Percentiles rank a stretch among this genome's conserved stretches.
These are phyloP conservation scores for Cutaneotrichosporon cyanovorans DNA, from an alignment of 1,284 basidiomycete species.

Conservation along the genomic window DNA sequence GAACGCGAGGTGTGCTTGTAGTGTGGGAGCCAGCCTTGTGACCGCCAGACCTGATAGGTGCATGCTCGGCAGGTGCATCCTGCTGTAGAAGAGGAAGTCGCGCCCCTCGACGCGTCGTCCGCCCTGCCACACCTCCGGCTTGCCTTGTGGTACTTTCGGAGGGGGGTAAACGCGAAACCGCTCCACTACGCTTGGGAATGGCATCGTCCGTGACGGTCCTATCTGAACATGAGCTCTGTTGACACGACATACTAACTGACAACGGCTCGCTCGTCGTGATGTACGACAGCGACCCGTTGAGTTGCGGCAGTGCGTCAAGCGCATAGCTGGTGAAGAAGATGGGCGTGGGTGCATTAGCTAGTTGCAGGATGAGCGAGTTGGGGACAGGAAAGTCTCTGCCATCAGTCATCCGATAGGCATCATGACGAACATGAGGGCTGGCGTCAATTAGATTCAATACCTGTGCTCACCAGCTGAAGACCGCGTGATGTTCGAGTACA, in stretches of 20 bases:
- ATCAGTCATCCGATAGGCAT: neutral
- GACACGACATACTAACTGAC: slow-evolving; percentile 43
- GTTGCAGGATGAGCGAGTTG: slow-evolving; percentile 51
- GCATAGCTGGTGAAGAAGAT: slow-evolving; percentile 86
- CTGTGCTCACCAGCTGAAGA: slow-evolving; percentile 63
- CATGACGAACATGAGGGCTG: slow-evolving; percentile 38
- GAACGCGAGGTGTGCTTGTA: slow-evolving; percentile 45
- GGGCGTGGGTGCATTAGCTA: slow-evolving; percentile 82
- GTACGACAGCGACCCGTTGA: slow-evolving; percentile 88
- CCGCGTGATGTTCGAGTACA: slow-evolving; percentile 81
- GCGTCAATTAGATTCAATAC: slow-evolving; percentile 18
- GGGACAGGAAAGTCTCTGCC: slow-evolving; percentile 37
- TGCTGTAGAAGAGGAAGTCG: slow-evolving; percentile 71
- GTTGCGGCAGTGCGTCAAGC: slow-evolving; percentile 80
- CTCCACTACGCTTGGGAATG: slow-evolving; percentile 82
- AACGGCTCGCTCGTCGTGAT: slow-evolving; percentile 81
- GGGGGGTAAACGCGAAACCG: slow-evolving; percentile 72
- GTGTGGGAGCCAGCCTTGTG: slow-evolving; percentile 55
- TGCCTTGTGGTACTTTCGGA: slow-evolving; percentile 64
- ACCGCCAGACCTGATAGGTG: slow-evolving; percentile 85
- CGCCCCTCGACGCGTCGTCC: slow-evolving; percentile 68
- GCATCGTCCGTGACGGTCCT: slow-evolving; percentile 59
- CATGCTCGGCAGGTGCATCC: slow-evolving; percentile 80
- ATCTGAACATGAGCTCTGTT: slow-evolving; percentile 23
- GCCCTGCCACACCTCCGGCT: slow-evolving; percentile 68